Percentiles rank a stretch among this genome's conserved stretches.
Evolutionary conservation across 768 basidiomycete species (phyloP).

Genomic region (Lyophyllum shimeji): DNA sequence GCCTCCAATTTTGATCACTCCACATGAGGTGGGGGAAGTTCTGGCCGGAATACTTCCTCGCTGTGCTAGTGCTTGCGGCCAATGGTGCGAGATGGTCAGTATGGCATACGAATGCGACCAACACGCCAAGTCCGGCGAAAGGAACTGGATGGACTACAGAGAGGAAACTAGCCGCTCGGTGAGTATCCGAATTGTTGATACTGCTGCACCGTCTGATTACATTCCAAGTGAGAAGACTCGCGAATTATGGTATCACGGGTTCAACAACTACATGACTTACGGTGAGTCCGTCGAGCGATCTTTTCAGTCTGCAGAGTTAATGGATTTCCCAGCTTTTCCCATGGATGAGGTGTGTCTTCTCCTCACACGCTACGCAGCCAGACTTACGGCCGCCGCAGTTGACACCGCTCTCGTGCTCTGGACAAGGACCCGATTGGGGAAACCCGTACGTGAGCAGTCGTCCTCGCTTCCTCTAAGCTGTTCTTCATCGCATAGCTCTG

Average conservation of each 20-base stretch:
- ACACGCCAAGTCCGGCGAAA: conserved; percentile 30
- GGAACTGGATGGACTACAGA: conserved; percentile 53
- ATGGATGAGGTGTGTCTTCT: conserved; percentile 67
- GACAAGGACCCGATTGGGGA: conserved; percentile 84
- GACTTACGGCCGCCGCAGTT: conserved; percentile 46
- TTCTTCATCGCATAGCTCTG: conserved; percentile 8
- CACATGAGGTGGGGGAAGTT: conserved; percentile 51
- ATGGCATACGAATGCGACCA: conserved; percentile 31
- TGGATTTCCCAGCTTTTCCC: conserved; percentile 64
- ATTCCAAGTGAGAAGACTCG: conserved; percentile 61
- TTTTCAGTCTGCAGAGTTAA: conserved; percentile 9
- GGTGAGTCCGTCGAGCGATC: conserved; percentile 42
- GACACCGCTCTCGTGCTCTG: conserved; percentile 84
- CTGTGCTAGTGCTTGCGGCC: conserved; percentile 36
- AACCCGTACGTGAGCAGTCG: conserved; percentile 59
- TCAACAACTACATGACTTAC: conserved; percentile 81
- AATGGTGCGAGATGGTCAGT: conserved; percentile 28
- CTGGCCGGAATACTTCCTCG: conserved; percentile 51
- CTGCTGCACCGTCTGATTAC: background rate
- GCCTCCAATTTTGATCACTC: conserved; percentile 13
- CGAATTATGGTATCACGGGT: conserved; percentile 90
- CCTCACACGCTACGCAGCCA: background rate
- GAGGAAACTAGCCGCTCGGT: conserved; percentile 59
- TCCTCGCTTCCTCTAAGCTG: background rate
- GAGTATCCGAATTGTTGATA: conserved; percentile 17